Evolutionary conservation across 176 grass and related monocot species (phyloP).

Genomic region (Bothriochloa decipiens): DNA sequence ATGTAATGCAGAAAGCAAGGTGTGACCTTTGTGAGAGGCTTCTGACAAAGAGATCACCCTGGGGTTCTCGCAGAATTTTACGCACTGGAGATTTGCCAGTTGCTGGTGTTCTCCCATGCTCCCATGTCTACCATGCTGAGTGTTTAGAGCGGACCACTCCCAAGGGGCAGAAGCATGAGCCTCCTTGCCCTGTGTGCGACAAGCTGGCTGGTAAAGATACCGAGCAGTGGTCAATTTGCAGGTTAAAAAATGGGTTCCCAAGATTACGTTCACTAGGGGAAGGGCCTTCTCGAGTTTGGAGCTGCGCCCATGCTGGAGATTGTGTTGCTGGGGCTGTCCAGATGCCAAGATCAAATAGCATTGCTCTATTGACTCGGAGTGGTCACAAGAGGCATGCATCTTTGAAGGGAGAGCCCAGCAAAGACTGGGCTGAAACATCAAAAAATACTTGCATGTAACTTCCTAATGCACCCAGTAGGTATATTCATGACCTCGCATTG

Average conservation of each 20-base stretch:
- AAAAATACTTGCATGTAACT: conserved; percentile 38
- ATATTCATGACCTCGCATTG: conserved; percentile 3
- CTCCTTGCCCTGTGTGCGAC: conserved; percentile 69
- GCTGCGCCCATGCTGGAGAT: conserved; percentile 62
- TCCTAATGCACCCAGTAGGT: neutral
- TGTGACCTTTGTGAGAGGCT: conserved; percentile 68
- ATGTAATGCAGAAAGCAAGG: conserved; percentile 45
- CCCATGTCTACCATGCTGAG: conserved; percentile 84
- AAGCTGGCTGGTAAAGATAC: conserved; percentile 57
- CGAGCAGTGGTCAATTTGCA: conserved; percentile 72
- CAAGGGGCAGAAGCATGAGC: conserved; percentile 69
- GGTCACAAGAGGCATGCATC: conserved; percentile 53
- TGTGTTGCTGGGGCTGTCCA: conserved; percentile 49
- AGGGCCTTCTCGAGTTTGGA: conserved; percentile 73
- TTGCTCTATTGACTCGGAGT: conserved; percentile 30
- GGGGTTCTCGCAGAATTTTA: conserved; percentile 67
- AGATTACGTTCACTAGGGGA: conserved; percentile 69
- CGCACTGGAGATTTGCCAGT: conserved; percentile 71
- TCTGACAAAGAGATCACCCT: conserved; percentile 73
- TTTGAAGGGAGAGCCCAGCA: conserved; percentile 39
- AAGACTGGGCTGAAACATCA: conserved; percentile 45
- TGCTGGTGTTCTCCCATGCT: conserved; percentile 70
- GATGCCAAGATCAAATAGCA: conserved; percentile 46
- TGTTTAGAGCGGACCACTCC: conserved; percentile 72
- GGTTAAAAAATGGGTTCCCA: conserved; percentile 65